phyloP scores from a whole-genome alignment of 805 yeast species.

The Candida pseudofarinosa region DNA sequence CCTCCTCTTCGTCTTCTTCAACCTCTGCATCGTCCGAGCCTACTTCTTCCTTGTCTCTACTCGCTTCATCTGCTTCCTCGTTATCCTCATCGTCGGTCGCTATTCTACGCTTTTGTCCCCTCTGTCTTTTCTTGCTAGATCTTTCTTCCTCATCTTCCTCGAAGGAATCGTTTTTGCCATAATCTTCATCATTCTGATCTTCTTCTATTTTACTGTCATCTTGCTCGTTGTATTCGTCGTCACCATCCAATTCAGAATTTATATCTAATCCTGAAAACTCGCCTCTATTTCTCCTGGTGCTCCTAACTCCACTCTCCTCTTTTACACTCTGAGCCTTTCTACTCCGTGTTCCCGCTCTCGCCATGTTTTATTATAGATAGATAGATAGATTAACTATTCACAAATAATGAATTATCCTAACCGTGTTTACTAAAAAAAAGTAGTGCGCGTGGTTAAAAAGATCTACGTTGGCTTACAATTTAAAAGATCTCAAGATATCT shows the following conservation, averaged over 20 bases:
- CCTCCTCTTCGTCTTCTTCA: conserved; percentile 10
- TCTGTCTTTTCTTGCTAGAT: conserved; percentile 12
- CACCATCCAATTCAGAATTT: conserved; percentile 13
- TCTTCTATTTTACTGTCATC: conserved; percentile 15
- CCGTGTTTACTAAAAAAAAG: no score
- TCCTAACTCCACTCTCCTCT: conserved; percentile 2
- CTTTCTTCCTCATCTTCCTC: conserved; percentile 8
- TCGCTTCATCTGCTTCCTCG: conserved; percentile 19
- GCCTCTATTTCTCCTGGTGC: conserved; percentile 5
- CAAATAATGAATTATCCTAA: no score
- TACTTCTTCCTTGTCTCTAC: conserved; percentile 18
- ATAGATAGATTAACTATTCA: no score
- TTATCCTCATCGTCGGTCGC: conserved; percentile 13
- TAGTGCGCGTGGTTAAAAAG: no score
- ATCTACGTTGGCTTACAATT: no score
- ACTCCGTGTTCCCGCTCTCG: conserved; percentile 6
- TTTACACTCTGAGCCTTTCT: conserved; percentile 5
- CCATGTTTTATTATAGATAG: not conserved
- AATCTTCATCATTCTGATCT: conserved; percentile 15
- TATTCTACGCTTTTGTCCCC: conserved; percentile 23
- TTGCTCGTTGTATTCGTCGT: conserved; percentile 12
- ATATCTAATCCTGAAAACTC: conserved; percentile 15
- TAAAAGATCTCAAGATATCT: no score
- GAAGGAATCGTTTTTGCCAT: conserved; percentile 12
- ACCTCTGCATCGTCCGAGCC: conserved; percentile 13